Evolutionary conservation across 306 rosid genomes (phyloP), one percentile per base, ranked within the genome.

Genomic region (Malus sieversii): DNA sequence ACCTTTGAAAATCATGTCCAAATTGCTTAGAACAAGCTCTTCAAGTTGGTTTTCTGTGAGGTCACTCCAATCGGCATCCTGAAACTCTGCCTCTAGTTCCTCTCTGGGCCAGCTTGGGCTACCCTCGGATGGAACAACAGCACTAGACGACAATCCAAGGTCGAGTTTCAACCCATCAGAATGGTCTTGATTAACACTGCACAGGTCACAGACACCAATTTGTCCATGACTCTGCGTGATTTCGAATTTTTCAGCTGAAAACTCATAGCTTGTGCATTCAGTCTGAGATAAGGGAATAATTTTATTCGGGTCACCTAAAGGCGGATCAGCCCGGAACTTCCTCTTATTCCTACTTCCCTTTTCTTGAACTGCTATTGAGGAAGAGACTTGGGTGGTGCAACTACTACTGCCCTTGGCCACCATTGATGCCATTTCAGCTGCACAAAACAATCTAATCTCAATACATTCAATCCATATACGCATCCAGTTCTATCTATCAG

Each of bases 271-370:
- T 38, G 89, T 52, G 68, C 88, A 87, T 48, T 89, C 97, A 74
- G 76, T 84, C 74, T 80, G 97, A 79, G 88, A 74, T 20, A 86
- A 87, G 73, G 86, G 73, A 51, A 77, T 59, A 51, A 62, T 79
- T 87, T 92, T 88, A 72, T 66, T 87, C 25, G 82, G 76, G 64
- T 88, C 97, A 48, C 86, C 88, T 74, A 79, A 72, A 27, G 95
- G 95, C 19, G 91, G 95, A 87, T 92, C 98, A n/a, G 96, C 92
- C 84, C 97, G 89, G 84, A 87, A 95, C 77, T 95, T 92, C 86
- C 97, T 92, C 88, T 95, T 95, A 81, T 92, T 95, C 82, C 96
- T 84, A 77, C 95, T 91, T 58, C 91, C 96, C 80, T 90, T 90
- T 68, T 94, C 97, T 88, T 88, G 91, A 38, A 86, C 72, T 57